A percentile compares a stretch with the other conserved stretches of the same genome.
Conservation (phyloP, 192 early-diverging fungal genomes). For the Jimgerdemannia lactiflua region DNA sequence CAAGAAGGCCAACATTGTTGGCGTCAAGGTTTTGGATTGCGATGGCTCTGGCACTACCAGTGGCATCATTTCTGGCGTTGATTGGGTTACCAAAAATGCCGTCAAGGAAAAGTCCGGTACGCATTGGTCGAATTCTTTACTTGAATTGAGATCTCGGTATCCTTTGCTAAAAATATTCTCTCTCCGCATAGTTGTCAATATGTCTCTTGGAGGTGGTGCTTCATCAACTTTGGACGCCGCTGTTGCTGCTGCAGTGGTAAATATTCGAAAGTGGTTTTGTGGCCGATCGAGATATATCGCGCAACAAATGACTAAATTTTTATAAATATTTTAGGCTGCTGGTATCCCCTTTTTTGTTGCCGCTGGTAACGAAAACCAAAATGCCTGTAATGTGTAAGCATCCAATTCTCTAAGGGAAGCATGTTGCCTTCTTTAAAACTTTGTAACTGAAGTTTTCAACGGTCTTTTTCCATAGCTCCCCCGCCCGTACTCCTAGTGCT, state of each 20-base stretch:
- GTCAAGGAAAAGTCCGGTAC: constrained; percentile 57
- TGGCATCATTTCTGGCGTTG: constrained; percentile 79
- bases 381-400: constrained; percentile 62
- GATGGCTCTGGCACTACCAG: constrained; percentile 87
- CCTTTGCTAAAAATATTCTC: too few species aligned
- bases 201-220: constrained; percentile 87
- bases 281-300: not conserved
- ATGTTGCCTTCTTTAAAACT: too few species aligned
- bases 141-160: too few species aligned
- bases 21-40: constrained; percentile 89
- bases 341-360: constrained; percentile 87
- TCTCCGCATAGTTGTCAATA: constrained; percentile 70
- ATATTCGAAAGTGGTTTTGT: not conserved
- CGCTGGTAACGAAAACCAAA: constrained; percentile 83
- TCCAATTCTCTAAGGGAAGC: too few species aligned
- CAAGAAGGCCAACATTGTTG: constrained; percentile 81
- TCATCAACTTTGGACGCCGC: constrained; percentile 77
- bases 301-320: not conserved
- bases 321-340: constrained; percentile 19
- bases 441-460: too few species aligned
- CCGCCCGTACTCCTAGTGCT: constrained; percentile 72
- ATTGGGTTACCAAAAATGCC: constrained; percentile 53
- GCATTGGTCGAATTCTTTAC: too few species aligned
- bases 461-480: constrained; percentile 51
- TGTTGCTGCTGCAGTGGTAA: constrained; percentile 50